Evolutionary conservation across 768 basidiomycete genomes (phyloP), one percentile per base, ranked within the genome.

Genomic region (Chiua virens): DNA sequence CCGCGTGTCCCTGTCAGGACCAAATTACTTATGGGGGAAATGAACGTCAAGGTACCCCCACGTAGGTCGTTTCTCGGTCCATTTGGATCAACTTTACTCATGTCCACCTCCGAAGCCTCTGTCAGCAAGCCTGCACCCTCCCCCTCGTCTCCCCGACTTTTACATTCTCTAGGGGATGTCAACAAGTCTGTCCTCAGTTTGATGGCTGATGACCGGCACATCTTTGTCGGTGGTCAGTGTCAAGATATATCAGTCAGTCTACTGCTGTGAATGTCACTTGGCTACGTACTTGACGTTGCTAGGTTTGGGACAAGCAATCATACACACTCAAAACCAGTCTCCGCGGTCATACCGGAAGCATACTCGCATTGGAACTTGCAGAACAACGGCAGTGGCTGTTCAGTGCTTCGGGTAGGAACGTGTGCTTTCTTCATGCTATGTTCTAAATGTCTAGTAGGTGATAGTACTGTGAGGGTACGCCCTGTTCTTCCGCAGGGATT

Each of bases 261-360:
- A 28, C 23, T 23, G 46, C 28, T 42, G 30, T 32, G 11, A 10
- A 34, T 42, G 11, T 42, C 28, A 28, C 45, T 17, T 23, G 28
- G 22, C 45, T 8, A 11, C 2, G 30, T 23, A n/a, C 35, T 45
- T 28, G 40, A 56, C 40, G 7, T 21, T 32, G 22, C 8, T 57
- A 97, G 93, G 93, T 96, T 38, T 96, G 92, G 89, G 83, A 90
- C 64, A 85, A 87, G 61, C 71, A 72, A 34, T 79, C 86, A 0
- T 86, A 89, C 53, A 79, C 80, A 4, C 74, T 90, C 27, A 82
- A 83, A 62, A 76, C 79, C 27, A 83, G 81, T 14, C 76, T 96
- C 11, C 73, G 78, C 17, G 94, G 93, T 3, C 94, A 96, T 64
- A 86, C 85, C 0, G 91, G 88, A 8, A 90, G 89, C 55, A 85